Evolutionary conservation across 345 rosid genomes (phyloP), one percentile per base, ranked within the genome.

Genomic region (Eucalyptus regnans): DNA sequence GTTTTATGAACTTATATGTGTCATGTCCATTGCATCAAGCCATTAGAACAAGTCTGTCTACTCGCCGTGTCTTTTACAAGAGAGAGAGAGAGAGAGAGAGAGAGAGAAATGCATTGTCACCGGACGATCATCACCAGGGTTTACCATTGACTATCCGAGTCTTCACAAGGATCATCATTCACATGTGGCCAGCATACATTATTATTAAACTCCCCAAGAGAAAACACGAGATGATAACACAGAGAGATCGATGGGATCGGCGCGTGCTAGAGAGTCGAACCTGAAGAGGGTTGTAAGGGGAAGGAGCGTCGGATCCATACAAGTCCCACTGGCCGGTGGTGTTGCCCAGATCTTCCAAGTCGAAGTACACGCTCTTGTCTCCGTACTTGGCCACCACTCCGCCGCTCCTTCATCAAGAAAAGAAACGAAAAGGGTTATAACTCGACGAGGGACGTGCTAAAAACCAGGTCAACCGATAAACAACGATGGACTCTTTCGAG

Each of bases 281-380:
- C 99, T 96, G 99, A 80, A 96, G 98, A 90, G 99, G 7, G 95
- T 98, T 98, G 92, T 97, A 96, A 5, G 99, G 99, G 86, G 99
- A 97, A 91, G 99, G 97, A n/a, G 99, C 97, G 94, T 98, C 99
- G 33, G 99, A 98, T 49, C 99, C 99, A 88, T 97, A 97, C 94
- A 96, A 91, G 90, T 98, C 99, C 98, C 99, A 97, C 89, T 95
- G 96, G 7, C 99, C 98, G 48, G 99, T 98, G 62, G 99, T 96
- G 95, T 97, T 98, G 50, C 98, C 99, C 90, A 95, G 91, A 93
- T 97, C 99, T 92, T 96, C 98, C 95, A 96, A 92, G 93, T 98
- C 99, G 89, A 98, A 98, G 95, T 98, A 98, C 7, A 98, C 96
- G 92, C 98, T 98, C 96, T 96, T 98, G 89, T 98, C 99, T 81